Evolutionary conservation across 768 basidiomycete genomes (phyloP), one percentile per base, ranked within the genome.

Genomic region (Serendipita sp.): DNA sequence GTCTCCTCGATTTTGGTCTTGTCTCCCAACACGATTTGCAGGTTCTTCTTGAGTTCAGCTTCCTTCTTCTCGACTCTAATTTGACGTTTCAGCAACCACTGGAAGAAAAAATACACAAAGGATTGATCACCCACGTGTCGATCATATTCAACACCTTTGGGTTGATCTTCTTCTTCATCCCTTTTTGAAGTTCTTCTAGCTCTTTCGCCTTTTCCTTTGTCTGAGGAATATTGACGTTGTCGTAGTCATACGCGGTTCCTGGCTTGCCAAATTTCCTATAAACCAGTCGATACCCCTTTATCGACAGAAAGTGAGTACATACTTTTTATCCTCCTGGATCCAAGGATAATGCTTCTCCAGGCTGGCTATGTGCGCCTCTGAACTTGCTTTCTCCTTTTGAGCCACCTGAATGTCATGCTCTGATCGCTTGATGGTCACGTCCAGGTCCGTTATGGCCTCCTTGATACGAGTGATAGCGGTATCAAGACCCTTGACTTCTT

Each of bases 81-180:
- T 64, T 43, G 24, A 51, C 22, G 61, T 14, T n/a, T n/a, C 28
- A 20, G 48, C 14, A 28, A 62, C 22, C 38, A 11, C 20, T 1
- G 28, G 16, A 14, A 16, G 7, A 14, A 38, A 14, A 38, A 38
- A n/a, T n/a, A n/a, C n/a, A n/a, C n/a, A n/a, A n/a, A n/a, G n/a
- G 34, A 14, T 38, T 5, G 58, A 24, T 14, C 3, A 73, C 84
- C 64, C 65, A 96, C 92, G 81, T 86, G 66, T 96, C 95, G 58
- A 97, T 90, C 88, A 94, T 94, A 67, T 86, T 90, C 76, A 96
- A 83, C 50, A 92, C 93, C 72, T 95, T 96, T 2, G 86, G 85
- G 68, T 99, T 98, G 69, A 98, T 79, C 72, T 94, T 96, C 76
- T 92, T 91, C 76, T 92, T 94, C 84, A 91, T 85, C 22, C 84